phyloP scores from a whole-genome alignment of 495 filamentous ascomycete genomes.

The Penicillium cataractarum region DNA sequence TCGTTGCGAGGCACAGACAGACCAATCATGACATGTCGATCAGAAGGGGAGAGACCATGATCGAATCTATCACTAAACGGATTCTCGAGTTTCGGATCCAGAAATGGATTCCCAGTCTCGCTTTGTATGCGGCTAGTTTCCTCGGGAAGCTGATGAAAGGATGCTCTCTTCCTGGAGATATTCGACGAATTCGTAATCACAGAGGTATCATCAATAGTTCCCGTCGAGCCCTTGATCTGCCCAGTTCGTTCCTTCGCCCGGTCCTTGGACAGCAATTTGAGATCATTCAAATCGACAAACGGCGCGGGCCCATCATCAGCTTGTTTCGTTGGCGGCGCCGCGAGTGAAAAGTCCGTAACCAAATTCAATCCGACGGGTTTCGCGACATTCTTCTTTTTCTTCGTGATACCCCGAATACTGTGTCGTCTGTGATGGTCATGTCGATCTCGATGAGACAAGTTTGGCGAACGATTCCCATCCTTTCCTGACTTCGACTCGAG shows the following conservation, averaged over 20 bases:
- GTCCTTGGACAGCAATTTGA: slow-evolving; percentile 42
- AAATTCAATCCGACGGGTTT: slow-evolving; percentile 64
- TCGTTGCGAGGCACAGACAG: slow-evolving; percentile 68
- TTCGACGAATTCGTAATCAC: neutral
- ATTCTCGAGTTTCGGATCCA: slow-evolving; percentile 16
- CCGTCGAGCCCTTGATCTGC: slow-evolving; percentile 16
- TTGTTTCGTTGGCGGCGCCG: slow-evolving; percentile 19
- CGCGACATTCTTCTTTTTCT: slow-evolving; percentile 50
- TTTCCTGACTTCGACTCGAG: slow-evolving; percentile 16
- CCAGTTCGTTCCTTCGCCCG: slow-evolving; percentile 41
- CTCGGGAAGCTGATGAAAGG: slow-evolving; percentile 25
- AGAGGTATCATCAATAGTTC: slow-evolving; percentile 2
- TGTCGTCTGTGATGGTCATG: slow-evolving; percentile 6
- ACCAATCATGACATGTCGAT: slow-evolving; percentile 79
- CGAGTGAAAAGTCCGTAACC: slow-evolving; percentile 55
- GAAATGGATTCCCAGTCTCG: slow-evolving; percentile 18
- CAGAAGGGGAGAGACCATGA: slow-evolving; percentile 72
- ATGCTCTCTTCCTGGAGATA: slow-evolving; percentile 25
- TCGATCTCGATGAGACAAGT: slow-evolving; percentile 14
- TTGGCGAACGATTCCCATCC: slow-evolving; percentile 16
- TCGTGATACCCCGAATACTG: slow-evolving; percentile 30
- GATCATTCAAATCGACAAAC: slow-evolving; percentile 45
- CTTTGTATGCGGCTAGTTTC: slow-evolving; percentile 16
- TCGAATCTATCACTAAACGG: slow-evolving; percentile 32
- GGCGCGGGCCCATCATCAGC: slow-evolving; percentile 16